Evolutionary conservation across 345 rosid species (phyloP).

Genomic region (Ricinus communis): DNA sequence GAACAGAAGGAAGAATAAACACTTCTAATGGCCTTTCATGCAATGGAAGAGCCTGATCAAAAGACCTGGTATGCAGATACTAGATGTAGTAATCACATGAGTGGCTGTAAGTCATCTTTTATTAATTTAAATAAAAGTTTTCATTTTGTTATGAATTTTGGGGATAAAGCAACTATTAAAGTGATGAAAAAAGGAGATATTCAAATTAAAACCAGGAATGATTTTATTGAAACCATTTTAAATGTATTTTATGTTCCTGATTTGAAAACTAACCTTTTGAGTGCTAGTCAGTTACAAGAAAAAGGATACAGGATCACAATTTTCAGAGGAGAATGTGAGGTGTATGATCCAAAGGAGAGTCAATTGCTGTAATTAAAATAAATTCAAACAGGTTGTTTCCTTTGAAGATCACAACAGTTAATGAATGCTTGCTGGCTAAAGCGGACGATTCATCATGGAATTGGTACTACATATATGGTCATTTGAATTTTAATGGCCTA

Average conservation of each 20-base stretch:
- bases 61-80: too few relatives aligned
- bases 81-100: too few relatives aligned
- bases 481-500: background rate
- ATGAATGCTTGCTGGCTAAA: background rate
- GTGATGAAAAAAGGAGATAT: background rate
- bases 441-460: background rate
- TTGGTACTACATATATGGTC: background rate
- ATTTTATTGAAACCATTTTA: background rate
- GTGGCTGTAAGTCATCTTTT: background rate
- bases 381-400: too few relatives aligned
- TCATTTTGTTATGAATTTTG: background rate
- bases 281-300: too few relatives aligned
- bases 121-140: background rate
- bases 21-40: conserved; percentile 1
- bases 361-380: too few relatives aligned
- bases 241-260: background rate
- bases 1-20: background rate
- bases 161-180: background rate
- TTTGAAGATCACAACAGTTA: too few relatives aligned
- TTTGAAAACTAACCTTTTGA: too few relatives aligned
- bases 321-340: too few relatives aligned
- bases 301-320: too few relatives aligned
- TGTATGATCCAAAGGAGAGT: too few relatives aligned
- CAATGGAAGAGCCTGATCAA: background rate
- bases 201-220: background rate